Evolutionary conservation across 2,329 filamentous ascomycete species (phyloP), one percentile per base, ranked within the genome.

Genomic region (Talaromyces islandicus): DNA sequence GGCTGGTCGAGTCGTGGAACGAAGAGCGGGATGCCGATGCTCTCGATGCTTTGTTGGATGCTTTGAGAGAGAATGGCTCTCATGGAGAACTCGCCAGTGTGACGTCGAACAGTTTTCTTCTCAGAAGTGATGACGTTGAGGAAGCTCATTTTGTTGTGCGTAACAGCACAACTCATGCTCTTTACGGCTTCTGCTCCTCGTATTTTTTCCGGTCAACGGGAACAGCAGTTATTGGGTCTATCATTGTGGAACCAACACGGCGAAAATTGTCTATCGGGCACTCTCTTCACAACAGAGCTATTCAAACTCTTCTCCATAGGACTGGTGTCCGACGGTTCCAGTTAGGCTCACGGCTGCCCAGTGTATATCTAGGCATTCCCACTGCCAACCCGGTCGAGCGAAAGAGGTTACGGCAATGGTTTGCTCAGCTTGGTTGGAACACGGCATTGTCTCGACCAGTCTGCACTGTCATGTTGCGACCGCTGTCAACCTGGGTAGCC

Each of bases 171-270:
- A 97, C 92, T 0, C 88, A 91, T 64, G 90, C 90, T 0, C 77
- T 97, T 0, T 97, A 96, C 69, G 92, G 92, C 1, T 97, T 97
- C 73, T 93, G 90, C 69, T 89, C 92, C 0, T 96, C 92, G 0
- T 97, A 96, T 71, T 92, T 85, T 71, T 86, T 89, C 69, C 85
- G 85, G 46, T 81, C 78, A n/a, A 87, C 80, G 3, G 83, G 83
- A 7, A 87, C 87, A 4, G 91, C 91, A 17, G 88, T 91, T 19
- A 86, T 97, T 56, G 92, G 89, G 0, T 86, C 90, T 3, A 81
- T 97, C n/a, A 89, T 97, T 63, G 93, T 97, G 41, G 92, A 97
- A 65, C 92, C 93, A 0, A 78, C 83, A 4, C 88, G 95, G 68
- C 86, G 93, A 35, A 94, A 92, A 68, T 83, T 96, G 10, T 96